These are phyloP conservation scores for Aspergillus sp. DNA, from an alignment of 2,329 filamentous ascomycete species.

Conservation along the genomic window DNA sequence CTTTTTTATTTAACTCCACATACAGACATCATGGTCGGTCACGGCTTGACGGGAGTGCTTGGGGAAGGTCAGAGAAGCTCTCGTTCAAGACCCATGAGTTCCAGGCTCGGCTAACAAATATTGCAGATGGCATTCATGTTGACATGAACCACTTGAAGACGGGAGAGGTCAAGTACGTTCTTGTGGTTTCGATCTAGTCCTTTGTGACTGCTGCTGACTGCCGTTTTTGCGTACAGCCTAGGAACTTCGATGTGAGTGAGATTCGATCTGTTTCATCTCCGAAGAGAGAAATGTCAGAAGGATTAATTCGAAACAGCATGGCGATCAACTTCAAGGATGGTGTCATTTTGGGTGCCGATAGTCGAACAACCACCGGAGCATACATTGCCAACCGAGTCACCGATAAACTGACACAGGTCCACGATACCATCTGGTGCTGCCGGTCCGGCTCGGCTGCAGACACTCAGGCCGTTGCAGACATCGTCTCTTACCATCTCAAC, in stretches of 20 bases:
- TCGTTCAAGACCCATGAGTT: slow-evolving; percentile 3
- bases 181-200: background rate
- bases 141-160: slow-evolving; percentile 99
- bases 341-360: slow-evolving; percentile 94
- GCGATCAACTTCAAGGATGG: slow-evolving; percentile 98
- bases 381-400: slow-evolving; percentile 99
- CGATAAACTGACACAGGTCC: slow-evolving; percentile 96
- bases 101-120: slow-evolving; percentile 11
- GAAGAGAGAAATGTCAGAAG: background rate
- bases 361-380: slow-evolving; percentile 91
- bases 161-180: slow-evolving; percentile 91
- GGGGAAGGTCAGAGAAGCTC: slow-evolving; percentile 36
- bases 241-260: slow-evolving; percentile 88
- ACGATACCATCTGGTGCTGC: slow-evolving; percentile 99
- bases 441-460: slow-evolving; percentile 95
- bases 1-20: background rate
- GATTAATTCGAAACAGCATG: slow-evolving; percentile 60
- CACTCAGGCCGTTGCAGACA: slow-evolving; percentile 95
- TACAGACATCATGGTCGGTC: slow-evolving; percentile 33
- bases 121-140: slow-evolving; percentile 91
- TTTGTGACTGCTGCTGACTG: slow-evolving; percentile 24
- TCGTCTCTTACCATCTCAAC: slow-evolving; percentile 93
- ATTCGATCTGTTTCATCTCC: slow-evolving; percentile 6
- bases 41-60: slow-evolving; percentile 38
- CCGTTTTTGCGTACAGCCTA: slow-evolving; percentile 53